Percentiles rank a stretch among this genome's conserved stretches.
Conservation (phyloP, 1,284 basidiomycete genomes). For the Ustilago curta region DNA sequence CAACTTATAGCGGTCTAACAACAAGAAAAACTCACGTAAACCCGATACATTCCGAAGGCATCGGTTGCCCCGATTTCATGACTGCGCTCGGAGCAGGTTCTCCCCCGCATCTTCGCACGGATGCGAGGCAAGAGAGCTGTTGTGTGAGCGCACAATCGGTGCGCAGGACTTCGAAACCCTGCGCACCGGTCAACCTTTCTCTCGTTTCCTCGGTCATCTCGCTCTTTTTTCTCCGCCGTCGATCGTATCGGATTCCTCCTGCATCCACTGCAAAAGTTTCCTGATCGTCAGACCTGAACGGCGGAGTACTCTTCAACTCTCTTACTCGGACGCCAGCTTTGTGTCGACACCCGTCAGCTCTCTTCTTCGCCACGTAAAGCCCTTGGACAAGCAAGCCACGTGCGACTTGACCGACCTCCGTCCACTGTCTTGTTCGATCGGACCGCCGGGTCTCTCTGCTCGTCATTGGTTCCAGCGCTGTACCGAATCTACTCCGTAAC, state of each 20-base stretch:
- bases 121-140: not conserved
- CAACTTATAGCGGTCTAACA: no score
- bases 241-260: no score
- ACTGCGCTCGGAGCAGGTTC: not conserved
- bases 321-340: no score
- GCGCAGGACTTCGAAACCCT: not conserved
- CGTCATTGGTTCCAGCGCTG: no score
- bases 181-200: not conserved
- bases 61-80: not conserved
- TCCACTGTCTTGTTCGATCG: not conserved
- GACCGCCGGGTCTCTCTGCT: not conserved
- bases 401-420: conserved; percentile 2
- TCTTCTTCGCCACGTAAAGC: not conserved
- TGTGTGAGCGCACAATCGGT: conserved; percentile 1
- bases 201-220: no score
- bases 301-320: no score
- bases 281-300: no score
- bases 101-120: conserved; percentile 5
- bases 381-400: not conserved
- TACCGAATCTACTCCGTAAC: no score
- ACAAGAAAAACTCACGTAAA: no score
- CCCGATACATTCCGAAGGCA: no score
- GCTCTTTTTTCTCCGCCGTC: not conserved
- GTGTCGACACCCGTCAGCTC: not conserved
- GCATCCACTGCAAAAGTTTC: no score